Evolutionary conservation across 768 basidiomycete species (phyloP).

Genomic region (Leccinellum luteum): DNA sequence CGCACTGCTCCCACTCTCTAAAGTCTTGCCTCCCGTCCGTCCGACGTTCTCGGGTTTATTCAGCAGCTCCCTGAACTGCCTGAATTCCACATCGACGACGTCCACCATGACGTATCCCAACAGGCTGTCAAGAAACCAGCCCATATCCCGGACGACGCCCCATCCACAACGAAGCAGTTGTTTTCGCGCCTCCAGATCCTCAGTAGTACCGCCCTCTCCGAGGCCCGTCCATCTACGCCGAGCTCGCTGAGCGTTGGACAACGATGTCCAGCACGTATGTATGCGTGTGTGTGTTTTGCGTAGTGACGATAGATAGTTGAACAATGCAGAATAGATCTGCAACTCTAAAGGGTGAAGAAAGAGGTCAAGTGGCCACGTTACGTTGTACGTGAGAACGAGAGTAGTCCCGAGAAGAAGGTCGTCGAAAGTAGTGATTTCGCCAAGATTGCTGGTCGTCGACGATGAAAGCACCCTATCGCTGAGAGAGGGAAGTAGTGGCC

Average conservation of each 20-base stretch:
- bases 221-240: constrained; percentile 84
- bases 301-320: constrained; percentile 79
- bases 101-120: constrained; percentile 88
- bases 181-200: constrained; percentile 63
- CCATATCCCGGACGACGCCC: constrained; percentile 86
- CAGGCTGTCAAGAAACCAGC: constrained; percentile 86
- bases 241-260: constrained; percentile 83
- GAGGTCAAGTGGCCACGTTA: constrained; percentile 87
- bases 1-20: constrained; percentile 5
- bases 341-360: constrained; percentile 80
- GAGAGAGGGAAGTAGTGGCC: constrained; percentile 79
- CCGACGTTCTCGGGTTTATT: constrained; percentile 24
- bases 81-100: constrained; percentile 83
- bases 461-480: constrained; percentile 40
- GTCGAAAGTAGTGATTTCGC: constrained; percentile 56
- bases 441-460: constrained; percentile 35
- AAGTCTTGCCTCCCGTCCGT: constrained; percentile 6
- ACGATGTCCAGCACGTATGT: constrained; percentile 77
- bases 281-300: constrained; percentile 81
- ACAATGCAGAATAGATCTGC: constrained; percentile 69
- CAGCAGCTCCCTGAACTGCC: constrained; percentile 62
- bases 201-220: constrained; percentile 78
- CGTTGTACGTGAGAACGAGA: constrained; percentile 62
- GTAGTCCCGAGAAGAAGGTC: constrained; percentile 80
- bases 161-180: constrained; percentile 75